Conservation (phyloP, 2,329 filamentous ascomycete species). For the Fragosphaeria purpurea region DNA sequence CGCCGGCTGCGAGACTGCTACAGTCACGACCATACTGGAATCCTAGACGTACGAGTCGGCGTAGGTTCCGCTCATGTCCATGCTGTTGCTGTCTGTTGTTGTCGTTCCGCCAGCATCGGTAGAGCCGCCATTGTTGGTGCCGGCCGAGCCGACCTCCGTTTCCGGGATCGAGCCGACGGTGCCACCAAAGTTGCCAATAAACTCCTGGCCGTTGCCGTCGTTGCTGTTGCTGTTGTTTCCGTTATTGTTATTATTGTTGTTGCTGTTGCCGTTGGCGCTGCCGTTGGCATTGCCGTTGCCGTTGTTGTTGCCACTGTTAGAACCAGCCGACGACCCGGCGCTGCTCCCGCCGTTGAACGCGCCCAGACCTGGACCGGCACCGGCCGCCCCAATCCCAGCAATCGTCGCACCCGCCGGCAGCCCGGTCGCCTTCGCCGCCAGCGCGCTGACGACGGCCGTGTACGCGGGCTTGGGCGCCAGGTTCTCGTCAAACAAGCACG, state of each 20-base stretch:
- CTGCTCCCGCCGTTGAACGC: too few species aligned
- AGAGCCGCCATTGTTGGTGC: background rate
- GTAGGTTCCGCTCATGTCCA: too few species aligned
- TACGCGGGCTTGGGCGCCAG: constrained; percentile 31
- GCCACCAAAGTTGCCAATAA: too few species aligned
- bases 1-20: too few species aligned
- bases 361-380: too few species aligned
- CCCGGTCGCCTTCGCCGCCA: constrained; percentile 9
- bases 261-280: background rate
- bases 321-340: too few species aligned
- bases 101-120: background rate
- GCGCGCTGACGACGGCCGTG: constrained; percentile 22
- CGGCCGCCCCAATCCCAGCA: background rate
- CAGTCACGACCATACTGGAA: too few species aligned
- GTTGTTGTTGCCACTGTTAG: background rate
- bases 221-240: background rate
- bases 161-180: too few species aligned
- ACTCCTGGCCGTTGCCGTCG: too few species aligned
- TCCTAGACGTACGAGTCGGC: too few species aligned
- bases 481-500: constrained; percentile 28
- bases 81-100: too few species aligned
- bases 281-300: background rate
- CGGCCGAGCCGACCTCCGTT: too few species aligned
- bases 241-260: background rate
- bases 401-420: constrained; percentile 1